phyloP scores from a whole-genome alignment of 2,329 filamentous ascomycete genomes.

The Ophiostoma sp. region DNA sequence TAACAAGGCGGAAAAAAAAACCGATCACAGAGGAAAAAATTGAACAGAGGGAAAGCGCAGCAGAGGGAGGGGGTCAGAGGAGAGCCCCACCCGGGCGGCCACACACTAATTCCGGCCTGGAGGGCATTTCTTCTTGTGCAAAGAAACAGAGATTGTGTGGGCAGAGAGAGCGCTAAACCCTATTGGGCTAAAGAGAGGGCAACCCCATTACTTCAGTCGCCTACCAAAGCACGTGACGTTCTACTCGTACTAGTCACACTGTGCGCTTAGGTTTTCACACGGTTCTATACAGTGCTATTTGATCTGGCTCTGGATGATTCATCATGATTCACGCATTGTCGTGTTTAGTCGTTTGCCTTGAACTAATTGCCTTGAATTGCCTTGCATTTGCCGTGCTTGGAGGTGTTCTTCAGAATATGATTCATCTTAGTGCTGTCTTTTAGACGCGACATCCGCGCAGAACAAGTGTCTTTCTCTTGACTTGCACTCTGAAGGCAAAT shows the following conservation, averaged over 20 bases:
- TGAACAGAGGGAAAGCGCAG: constrained; percentile 13
- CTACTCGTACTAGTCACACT: not conserved
- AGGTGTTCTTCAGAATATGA: too few species aligned
- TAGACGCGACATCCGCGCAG: too few species aligned
- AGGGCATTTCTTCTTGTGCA: constrained; percentile 21
- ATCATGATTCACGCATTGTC: not conserved
- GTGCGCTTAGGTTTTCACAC: not conserved
- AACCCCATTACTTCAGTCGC: constrained; percentile 22
- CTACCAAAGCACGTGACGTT: constrained; percentile 20
- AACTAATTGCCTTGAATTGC: not conserved
- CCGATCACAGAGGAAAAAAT: constrained; percentile 20
- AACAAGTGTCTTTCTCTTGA: too few species aligned
- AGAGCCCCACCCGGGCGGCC: constrained; percentile 14
- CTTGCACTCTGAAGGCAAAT: too few species aligned
- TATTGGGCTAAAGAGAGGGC: constrained; percentile 25
- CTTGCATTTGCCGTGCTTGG: too few species aligned
- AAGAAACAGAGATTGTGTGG: constrained; percentile 24
- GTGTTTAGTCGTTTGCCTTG: not conserved
- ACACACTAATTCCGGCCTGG: constrained; percentile 21
- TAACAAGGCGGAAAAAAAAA: constrained; percentile 18
- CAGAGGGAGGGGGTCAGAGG: constrained; percentile 16
- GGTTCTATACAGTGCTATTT: constrained; percentile 11
- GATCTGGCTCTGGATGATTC: not conserved
- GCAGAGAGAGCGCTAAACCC: constrained; percentile 18
- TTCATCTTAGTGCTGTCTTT: too few species aligned